phyloP scores from a whole-genome alignment of 169 alveolate genomes.

The Plasmodium billcollinsi region DNA sequence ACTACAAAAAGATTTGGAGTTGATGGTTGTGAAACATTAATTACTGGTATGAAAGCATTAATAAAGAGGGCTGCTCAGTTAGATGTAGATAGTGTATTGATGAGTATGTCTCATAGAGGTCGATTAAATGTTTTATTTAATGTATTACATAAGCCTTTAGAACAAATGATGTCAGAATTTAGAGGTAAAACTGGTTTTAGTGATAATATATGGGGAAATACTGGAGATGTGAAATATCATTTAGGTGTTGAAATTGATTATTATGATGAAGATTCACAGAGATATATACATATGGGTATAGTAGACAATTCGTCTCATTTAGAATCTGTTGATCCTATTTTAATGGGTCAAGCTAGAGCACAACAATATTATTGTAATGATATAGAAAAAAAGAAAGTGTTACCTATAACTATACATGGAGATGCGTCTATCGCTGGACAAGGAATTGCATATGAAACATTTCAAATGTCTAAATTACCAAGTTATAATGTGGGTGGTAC shows the following conservation, averaged over 20 bases:
- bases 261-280: conserved; percentile 83
- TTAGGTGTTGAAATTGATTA: conserved; percentile 89
- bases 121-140: conserved; percentile 93
- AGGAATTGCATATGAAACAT: conserved; percentile 95
- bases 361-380: conserved; percentile 88
- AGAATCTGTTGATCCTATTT: conserved; percentile 95
- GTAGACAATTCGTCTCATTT: conserved; percentile 96
- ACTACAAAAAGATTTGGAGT: conserved; percentile 95
- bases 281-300: conserved; percentile 85
- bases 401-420: conserved; percentile 95
- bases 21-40: conserved; percentile 94
- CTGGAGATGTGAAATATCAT: conserved; percentile 97
- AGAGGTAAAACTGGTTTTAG: conserved; percentile 86
- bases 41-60: conserved; percentile 88
- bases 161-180: conserved; percentile 92
- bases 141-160: conserved; percentile 92
- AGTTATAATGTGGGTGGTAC: conserved; percentile 94
- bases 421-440: conserved; percentile 97
- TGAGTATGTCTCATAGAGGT: conserved; percentile 98
- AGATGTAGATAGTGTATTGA: conserved; percentile 90
- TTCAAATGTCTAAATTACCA: conserved; percentile 92
- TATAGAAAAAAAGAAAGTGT: conserved; percentile 79
- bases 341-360: conserved; percentile 94
- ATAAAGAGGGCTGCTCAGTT: conserved; percentile 54
- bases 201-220: conserved; percentile 82